Evolutionary conservation across 1,284 basidiomycete genomes (phyloP).

Genomic region (Marasmius oreades): DNA sequence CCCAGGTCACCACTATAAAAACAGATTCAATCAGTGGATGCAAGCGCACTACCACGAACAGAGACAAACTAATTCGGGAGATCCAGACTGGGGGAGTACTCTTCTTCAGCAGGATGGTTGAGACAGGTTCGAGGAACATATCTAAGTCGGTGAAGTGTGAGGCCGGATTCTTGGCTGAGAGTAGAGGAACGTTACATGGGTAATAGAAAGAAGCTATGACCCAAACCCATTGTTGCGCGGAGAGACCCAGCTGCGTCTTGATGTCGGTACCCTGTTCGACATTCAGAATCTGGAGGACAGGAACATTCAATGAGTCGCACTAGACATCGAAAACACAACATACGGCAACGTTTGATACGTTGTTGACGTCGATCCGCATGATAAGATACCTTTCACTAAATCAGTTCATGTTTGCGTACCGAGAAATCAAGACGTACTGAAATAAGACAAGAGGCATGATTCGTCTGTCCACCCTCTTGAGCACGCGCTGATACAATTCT

Average conservation of each 20-base stretch:
- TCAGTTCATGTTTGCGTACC: background rate
- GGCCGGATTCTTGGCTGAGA: background rate
- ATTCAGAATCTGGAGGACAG: conserved; percentile 15
- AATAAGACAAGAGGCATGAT: conserved; percentile 15
- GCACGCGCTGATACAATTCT: conserved; percentile 8
- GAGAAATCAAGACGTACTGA: conserved; percentile 1
- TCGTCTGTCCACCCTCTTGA: conserved; percentile 11
- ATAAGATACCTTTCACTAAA: conserved; percentile 17
- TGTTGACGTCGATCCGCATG: conserved; percentile 20
- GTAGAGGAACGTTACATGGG: conserved; percentile 7
- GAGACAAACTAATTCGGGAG: background rate
- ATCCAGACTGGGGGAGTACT: conserved; percentile 10
- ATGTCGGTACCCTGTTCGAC: conserved; percentile 19
- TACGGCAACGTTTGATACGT: conserved; percentile 18
- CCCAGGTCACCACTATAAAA: conserved; percentile 17
- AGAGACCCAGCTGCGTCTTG: conserved; percentile 15
- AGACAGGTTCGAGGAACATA: conserved; percentile 19
- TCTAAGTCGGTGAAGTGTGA: conserved; percentile 2
- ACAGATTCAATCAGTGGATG: conserved; percentile 7
- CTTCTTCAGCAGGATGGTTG: conserved; percentile 18
- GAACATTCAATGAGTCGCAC: background rate
- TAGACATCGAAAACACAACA: background rate
- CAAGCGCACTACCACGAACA: conserved; percentile 2
- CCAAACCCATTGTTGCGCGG: conserved; percentile 20
- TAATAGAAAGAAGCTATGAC: conserved; percentile 21